phyloP scores from a whole-genome alignment of 2,329 filamentous ascomycete species.

The Cercospora sp. region DNA sequence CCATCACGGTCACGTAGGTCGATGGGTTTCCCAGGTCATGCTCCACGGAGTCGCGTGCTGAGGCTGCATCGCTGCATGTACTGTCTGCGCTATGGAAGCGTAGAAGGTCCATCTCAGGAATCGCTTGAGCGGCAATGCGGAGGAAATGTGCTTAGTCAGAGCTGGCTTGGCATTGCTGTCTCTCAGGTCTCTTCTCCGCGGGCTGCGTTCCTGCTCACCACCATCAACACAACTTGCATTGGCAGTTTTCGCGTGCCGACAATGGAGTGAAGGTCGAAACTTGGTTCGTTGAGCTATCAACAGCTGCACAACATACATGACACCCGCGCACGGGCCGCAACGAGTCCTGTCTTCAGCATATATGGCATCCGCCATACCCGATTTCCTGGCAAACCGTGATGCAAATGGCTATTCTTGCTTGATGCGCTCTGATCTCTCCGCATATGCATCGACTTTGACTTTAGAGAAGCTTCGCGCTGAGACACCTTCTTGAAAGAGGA shows the following conservation, averaged over 20 bases:
- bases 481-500: slow-evolving; percentile 43
- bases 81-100: neutral
- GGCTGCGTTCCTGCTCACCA: neutral
- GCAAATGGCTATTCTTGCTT: slow-evolving; percentile 6
- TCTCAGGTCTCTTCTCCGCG: neutral
- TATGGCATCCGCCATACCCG: neutral
- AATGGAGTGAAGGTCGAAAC: neutral
- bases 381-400: neutral
- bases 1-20: neutral
- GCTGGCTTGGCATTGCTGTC: neutral
- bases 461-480: slow-evolving; percentile 38
- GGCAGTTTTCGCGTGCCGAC: neutral
- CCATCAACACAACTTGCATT: neutral
- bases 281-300: neutral
- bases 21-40: neutral
- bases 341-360: neutral
- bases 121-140: neutral
- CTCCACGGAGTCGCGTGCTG: neutral
- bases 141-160: neutral
- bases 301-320: neutral
- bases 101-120: neutral
- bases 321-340: neutral
- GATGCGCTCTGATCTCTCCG: slow-evolving; percentile 9
- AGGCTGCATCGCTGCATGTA: neutral
- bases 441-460: slow-evolving; percentile 29